Conservation (phyloP, 345 rosid species). For the Acer campestre region DNA sequence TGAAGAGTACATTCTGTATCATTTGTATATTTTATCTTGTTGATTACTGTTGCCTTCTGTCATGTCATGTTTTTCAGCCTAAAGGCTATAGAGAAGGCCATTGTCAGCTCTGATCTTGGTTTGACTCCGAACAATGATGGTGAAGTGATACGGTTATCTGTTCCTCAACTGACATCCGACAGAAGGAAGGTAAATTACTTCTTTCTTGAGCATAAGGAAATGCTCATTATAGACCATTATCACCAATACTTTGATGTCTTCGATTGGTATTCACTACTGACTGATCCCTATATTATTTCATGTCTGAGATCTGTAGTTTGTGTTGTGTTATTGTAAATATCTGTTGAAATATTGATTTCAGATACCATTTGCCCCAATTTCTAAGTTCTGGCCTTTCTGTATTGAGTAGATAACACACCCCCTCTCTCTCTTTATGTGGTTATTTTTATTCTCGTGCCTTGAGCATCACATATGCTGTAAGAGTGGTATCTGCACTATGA, state of each 20-base stretch:
- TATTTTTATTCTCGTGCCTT: neutral
- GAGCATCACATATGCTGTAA: neutral
- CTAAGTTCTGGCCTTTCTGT: neutral
- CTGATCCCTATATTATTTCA: constrained; percentile 1
- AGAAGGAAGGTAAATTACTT: constrained; percentile 75
- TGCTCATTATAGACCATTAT: neutral
- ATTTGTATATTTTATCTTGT: constrained; percentile 1
- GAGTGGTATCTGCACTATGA: neutral
- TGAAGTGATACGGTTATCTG: constrained; percentile 76
- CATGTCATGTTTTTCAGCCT: constrained; percentile 50
- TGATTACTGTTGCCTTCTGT: constrained; percentile 5
- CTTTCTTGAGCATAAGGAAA: constrained; percentile 18
- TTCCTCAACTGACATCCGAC: constrained; percentile 88
- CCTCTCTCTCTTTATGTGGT: neutral
- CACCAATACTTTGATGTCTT: neutral
- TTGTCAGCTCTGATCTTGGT: constrained; percentile 83
- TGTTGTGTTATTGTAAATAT: neutral
- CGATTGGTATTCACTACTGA: neutral
- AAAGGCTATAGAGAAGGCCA: constrained; percentile 92
- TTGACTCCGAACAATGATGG: constrained; percentile 94
- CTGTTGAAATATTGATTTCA: neutral
- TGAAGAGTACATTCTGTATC: neutral
- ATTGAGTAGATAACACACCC: neutral
- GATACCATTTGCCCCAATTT: neutral
- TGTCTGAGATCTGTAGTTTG: neutral